Evolutionary conservation across 495 filamentous ascomycete species (phyloP), one percentile per base, ranked within the genome.

Genomic region (Hypoxylon lenormandii): DNA sequence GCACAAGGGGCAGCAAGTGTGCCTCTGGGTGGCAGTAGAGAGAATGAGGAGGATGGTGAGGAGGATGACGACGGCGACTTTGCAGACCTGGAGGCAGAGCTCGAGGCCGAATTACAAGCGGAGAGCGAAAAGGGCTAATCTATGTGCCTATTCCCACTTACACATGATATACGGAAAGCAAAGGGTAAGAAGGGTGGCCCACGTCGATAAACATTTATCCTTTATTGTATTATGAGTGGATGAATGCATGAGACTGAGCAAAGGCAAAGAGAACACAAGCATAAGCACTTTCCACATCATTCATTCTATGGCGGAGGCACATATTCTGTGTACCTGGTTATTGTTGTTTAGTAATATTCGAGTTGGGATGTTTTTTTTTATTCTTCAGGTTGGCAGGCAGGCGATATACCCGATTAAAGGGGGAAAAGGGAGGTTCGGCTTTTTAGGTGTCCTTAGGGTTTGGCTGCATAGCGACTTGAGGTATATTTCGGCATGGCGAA

Each of bases 101-200:
- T 92, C 76, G 72, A 89, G 71, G 88, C 88, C 0, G 89, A 88
- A 43, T 85, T 91, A 50, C 87, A 88, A 58, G 84, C 85, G 51
- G 63, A 80, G 5, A 77, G 72, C 64, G 76, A 81, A 46, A 55
- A 67, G 6, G 69, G 72, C 30, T 76, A 53, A 67, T 56, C 11
- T 7, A 10, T 19, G 28, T 54, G 42, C 21, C 21, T 0, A 37
- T 26, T 42, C 4, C 4, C 13, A n/a, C 15, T 16, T 42, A 16
- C 12, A 42, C 38, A n/a, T 15, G 38, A 15, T n/a, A n/a, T n/a
- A n/a, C 5, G 38, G 18, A 28, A 6, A 15, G 23, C 18, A 58
- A 18, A 22, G 23, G 12, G 16, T 37, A 26, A 22, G 13, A 19
- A 37, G 26, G 52, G 28, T 22, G 21, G 11, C 23, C 1, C 28